Evolutionary conservation across 2,329 filamentous ascomycete genomes (phyloP), one percentile per base, ranked within the genome.

Genomic region (Paracoccidioides lutzii): DNA sequence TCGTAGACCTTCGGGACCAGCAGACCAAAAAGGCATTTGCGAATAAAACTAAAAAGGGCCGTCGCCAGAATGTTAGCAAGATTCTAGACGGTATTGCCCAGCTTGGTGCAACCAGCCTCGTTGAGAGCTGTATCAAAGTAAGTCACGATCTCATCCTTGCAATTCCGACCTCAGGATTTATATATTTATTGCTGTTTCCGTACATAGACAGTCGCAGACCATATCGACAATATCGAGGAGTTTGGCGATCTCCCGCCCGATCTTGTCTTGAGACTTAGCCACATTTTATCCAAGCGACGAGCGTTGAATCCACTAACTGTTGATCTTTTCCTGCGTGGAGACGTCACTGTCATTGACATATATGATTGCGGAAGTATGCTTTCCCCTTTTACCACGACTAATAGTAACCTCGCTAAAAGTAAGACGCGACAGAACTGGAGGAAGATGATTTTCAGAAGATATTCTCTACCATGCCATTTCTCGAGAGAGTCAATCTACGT

Each of bases 11-110:
- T 22, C 50, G 35, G 14, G 37, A 52, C 37, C 43, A 84, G 87
- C 59, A 81, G 85, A 30, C 77, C 81, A 56, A 84, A 85, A 56
- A 73, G 71, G 55, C 59, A 63, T 51, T 79, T 78, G 61, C 76
- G 78, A 50, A 50, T 61, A 77, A 83, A 66, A 79, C 79, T 22
- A 80, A 81, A 52, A 80, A 77, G 32, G 80, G 79, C 54, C 82
- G 88, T 42, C 82, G 90, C 58, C 86, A 90, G 67, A 74, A 85
- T 2, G 87, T 94, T 70, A 95, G 89, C 69, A 84, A 88, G 59
- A 81, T 93, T 8, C 78, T 96, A 8, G 91, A 96, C 67, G 90
- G 90, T 32, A 75, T 75, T 55, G 68, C 69, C 35, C 68, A 69
- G 40, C 64, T 69, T 43, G 75, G 75, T 28, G 67, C 74, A 35